phyloP scores from a whole-genome alignment of 768 basidiomycete species.

The Tulasnella sp. region DNA sequence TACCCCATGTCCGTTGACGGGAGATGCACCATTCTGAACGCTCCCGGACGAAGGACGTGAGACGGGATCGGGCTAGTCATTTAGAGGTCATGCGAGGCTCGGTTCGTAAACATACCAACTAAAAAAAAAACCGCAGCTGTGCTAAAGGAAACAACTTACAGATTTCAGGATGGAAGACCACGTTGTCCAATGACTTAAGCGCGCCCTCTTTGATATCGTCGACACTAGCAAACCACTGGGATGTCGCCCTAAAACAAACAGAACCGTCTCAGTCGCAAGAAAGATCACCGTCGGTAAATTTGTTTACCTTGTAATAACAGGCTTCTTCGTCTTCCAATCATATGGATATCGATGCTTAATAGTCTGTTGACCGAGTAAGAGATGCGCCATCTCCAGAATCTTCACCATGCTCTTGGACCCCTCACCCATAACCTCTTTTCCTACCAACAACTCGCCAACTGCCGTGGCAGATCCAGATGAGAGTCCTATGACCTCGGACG shows the following conservation, averaged over 20 bases:
- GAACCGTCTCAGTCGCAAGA: not conserved
- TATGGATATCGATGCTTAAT: conserved; percentile 88
- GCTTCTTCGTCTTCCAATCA: conserved; percentile 92
- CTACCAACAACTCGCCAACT: conserved; percentile 40
- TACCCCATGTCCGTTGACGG: conserved; percentile 93
- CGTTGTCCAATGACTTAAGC: conserved; percentile 51
- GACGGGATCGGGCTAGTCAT: conserved; percentile 64
- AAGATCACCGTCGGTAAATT: no score
- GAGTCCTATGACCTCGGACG: conserved; percentile 43
- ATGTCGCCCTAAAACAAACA: conserved; percentile 57
- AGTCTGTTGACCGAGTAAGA: conserved; percentile 53
- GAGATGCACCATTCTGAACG: conserved; percentile 99
- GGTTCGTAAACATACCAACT: not conserved
- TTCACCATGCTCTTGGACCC: conserved; percentile 60
- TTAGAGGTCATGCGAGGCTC: no score
- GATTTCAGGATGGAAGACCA: conserved; percentile 62
- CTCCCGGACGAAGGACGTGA: conserved; percentile 73
- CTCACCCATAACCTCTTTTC: conserved; percentile 59
- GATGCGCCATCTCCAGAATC: conserved; percentile 42
- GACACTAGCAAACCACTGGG: conserved; percentile 95
- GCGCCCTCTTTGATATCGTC: conserved; percentile 74
- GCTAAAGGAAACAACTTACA: conserved; percentile 40
- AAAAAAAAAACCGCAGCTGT: not conserved
- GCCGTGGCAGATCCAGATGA: conserved; percentile 32
- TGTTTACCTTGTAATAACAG: conserved; percentile 73